phyloP scores from a whole-genome alignment of 2,329 filamentous ascomycete genomes.

The Pyrenophora tritici-repentis region DNA sequence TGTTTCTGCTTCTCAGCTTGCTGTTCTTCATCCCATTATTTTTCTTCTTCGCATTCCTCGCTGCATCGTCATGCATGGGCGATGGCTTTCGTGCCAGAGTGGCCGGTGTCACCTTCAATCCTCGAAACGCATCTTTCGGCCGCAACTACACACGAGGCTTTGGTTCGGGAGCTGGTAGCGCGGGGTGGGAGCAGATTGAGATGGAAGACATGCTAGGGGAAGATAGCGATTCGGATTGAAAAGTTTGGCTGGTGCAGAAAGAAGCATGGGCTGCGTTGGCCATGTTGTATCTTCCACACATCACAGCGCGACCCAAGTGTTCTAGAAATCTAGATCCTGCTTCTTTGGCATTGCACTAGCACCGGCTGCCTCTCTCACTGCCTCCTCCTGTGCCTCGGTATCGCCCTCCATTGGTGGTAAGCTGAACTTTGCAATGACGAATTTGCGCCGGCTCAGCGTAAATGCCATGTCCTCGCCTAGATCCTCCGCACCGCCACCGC shows the following conservation, averaged over 20 bases:
- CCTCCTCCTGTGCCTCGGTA: conserved; percentile 61
- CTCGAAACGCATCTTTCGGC: conserved; percentile 56
- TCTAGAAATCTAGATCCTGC: conserved; percentile 69
- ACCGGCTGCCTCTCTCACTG: conserved; percentile 40
- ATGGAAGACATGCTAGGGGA: conserved; percentile 64
- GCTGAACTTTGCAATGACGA: conserved; percentile 86
- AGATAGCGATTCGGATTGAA: conserved; percentile 38
- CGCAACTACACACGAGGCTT: conserved; percentile 62
- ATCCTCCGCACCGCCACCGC: conserved; percentile 67
- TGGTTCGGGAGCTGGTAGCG: conserved; percentile 57
- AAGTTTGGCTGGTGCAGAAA: neutral
- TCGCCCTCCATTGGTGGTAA: conserved; percentile 85
- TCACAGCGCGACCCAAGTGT: neutral
- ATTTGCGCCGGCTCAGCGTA: conserved; percentile 78
- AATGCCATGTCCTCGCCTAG: conserved; percentile 88
- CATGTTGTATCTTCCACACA: conserved; percentile 10
- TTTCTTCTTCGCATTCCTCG: conserved; percentile 55
- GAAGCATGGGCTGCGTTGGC: conserved; percentile 1
- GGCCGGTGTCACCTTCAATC: conserved; percentile 50
- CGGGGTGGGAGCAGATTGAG: conserved; percentile 66
- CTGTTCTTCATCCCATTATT: conserved; percentile 45
- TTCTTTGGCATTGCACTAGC: conserved; percentile 58
- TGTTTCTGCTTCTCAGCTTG: conserved; percentile 38
- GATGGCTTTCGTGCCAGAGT: conserved; percentile 55
- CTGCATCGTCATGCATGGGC: conserved; percentile 61